Evolutionary conservation across 768 basidiomycete species (phyloP), one percentile per base, ranked within the genome.

Genomic region (Auricularia cornea): DNA sequence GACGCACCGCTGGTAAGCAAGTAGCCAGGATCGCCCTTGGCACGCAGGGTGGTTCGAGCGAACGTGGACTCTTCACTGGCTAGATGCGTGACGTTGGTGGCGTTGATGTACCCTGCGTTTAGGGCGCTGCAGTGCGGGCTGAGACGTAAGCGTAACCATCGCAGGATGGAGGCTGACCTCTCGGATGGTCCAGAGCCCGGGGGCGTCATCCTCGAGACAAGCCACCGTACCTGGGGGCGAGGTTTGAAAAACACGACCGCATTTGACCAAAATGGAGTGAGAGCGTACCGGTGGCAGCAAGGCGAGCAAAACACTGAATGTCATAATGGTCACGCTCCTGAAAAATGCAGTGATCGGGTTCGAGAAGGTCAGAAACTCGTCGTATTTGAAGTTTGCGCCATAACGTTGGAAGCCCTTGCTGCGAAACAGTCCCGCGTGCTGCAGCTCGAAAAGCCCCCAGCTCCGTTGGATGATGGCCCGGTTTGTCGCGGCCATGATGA

Each of bases 1-100:
- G 51, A 35, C 60, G 32, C 71, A 84, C 85, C 70, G 10, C 87
- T 73, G 20, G 85, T 84, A 2, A 83, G 74, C 2, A 75, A 69
- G 72, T 91, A 92, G 3, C 91, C 89, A 6, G 93, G 90, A 70
- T 94, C 93, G 8, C 90, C 90, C 35, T 83, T 75, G 1, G 84
- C 88, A 59, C 77, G 81, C 66, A 92, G 77, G 3, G 78, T 79
- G 5, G 84, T 85, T 68, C 87, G 81, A 30, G 86, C 85, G 52
- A 84, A 72, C 18, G 83, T 69, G 40, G 74, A 72, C 44, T 75
- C 11, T 76, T 69, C 2, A 83, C 76, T 12, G 81, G 76, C 2
- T 89, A 85, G 2, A 79, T 80, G 0, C 30, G 92, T 89, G 62
- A 93, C 75, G 70, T 94, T 96, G 29, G 81, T 87, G 10, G 82